These are phyloP conservation scores for Oemleria cerasiformis DNA, from an alignment of 306 rosid genomes.

Conservation along the genomic window DNA sequence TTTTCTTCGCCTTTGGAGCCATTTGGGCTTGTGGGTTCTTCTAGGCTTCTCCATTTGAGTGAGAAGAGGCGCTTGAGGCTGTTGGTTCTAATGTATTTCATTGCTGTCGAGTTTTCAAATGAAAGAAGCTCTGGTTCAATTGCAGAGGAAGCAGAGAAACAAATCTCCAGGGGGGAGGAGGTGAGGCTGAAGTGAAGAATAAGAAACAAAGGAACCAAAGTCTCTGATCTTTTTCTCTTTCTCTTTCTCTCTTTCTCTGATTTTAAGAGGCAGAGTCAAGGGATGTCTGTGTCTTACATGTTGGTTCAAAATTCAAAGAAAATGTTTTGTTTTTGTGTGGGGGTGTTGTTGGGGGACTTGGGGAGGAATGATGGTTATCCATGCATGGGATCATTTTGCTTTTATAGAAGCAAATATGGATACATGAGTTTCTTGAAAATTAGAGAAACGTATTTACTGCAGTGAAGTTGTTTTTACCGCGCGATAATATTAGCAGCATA, in stretches of 20 bases:
- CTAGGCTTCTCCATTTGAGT: constrained; percentile 48
- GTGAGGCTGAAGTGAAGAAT: constrained; percentile 11
- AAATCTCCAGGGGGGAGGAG: constrained; percentile 2
- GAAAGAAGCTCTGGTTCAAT: constrained; percentile 42
- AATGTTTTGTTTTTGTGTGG: not conserved
- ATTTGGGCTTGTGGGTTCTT: constrained; percentile 26
- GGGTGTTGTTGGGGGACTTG: constrained; percentile 5
- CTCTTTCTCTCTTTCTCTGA: constrained; percentile 18
- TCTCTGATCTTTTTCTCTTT: not conserved
- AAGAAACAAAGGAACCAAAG: constrained; percentile 10
- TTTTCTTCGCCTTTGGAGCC: constrained; percentile 30
- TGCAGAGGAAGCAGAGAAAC: constrained; percentile 19
- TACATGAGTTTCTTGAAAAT: constrained; percentile 18
- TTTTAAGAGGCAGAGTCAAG: constrained; percentile 26
- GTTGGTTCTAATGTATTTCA: constrained; percentile 65
- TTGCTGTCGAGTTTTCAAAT: constrained; percentile 26
- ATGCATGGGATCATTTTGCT: constrained; percentile 18
- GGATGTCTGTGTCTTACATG: constrained; percentile 25
- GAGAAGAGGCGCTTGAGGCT: constrained; percentile 83
- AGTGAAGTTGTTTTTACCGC: no score
- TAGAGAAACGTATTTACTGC: not conserved
- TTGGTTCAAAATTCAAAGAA: constrained; percentile 11
- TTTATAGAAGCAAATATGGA: not conserved
- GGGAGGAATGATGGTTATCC: constrained; percentile 22
- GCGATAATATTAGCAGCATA: no score